Base-by-base conservation (phyloP, 2,329 filamentous ascomycete genomes). In the Camptophora hylomeconis region DNA sequence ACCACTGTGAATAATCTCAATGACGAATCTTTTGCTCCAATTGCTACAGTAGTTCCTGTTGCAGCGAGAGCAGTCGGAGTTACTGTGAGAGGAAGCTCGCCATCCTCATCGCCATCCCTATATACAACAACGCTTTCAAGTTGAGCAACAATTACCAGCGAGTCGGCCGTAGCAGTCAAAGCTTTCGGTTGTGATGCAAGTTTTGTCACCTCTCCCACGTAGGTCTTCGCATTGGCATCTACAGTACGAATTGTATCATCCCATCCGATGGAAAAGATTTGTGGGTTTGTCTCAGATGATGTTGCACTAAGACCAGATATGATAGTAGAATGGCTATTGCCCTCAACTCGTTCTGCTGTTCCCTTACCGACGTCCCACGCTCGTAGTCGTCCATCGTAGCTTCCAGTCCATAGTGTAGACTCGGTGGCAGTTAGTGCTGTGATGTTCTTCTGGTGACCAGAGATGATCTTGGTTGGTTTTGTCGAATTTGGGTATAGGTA, bases 391-490 rank as follows among this genome's bases (percentile, higher is more conserved):
- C 89, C 89, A 38, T 98, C 89, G 43, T 86, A 92, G 56, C 84
- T 92, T 35, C 89, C 89, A 1, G 87, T 92, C 65, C 76, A 86
- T 9, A 95, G 56, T 1, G 77, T 80, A 30, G 74, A 64, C 24
- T 59, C 46, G 5, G 65, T 68, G 6, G 66, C 58, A 3, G 66
- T 69, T 20, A 93, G 60, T 4, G 86, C 75, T 1, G 84, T 95
- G 46, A 95, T 80, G 46, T 73, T 80, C 63, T 87, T 93, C 53
- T 87, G 81, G 53, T 98, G 89, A 14, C 89, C 87, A 36, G 86
- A 74, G 2, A 98, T 64, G 9, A 86, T 60, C 41, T 68, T 75
- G 30, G 69, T 65, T 1, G 86, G 81, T 33, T 73, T 69, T 1
- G 69, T 60, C 26, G 66, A 78, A 24, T 79, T 80, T 48, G 82